Evolutionary conservation across 108 stramenopile species (phyloP).

Genomic region (Pseudonitzschia delicatissima): DNA sequence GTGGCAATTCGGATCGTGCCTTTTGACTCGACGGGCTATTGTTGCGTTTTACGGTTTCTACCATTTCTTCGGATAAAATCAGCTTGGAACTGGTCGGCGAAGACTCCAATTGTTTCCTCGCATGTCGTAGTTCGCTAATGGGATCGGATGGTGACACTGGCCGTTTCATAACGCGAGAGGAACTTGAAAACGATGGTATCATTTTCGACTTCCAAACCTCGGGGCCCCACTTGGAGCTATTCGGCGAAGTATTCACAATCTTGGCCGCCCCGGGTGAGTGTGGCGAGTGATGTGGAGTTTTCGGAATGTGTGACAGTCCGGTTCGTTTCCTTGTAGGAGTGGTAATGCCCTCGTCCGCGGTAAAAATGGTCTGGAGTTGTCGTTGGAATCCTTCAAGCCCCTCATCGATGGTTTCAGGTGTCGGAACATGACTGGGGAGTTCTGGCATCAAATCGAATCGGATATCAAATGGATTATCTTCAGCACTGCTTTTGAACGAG

Average conservation of each 20-base stretch:
- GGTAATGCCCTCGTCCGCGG: background rate
- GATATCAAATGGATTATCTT: background rate
- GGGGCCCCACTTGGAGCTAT: background rate
- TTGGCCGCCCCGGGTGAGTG: background rate
- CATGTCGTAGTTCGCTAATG: background rate
- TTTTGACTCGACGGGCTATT: background rate
- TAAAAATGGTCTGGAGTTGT: background rate
- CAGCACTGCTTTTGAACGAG: background rate
- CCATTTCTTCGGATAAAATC: background rate
- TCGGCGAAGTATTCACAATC: background rate
- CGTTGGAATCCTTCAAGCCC: background rate
- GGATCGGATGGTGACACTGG: background rate
- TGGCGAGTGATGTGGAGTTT: background rate
- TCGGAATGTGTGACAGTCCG: background rate
- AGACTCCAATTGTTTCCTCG: no score
- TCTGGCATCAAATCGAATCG: background rate
- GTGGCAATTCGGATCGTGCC: background rate
- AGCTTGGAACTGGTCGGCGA: no score
- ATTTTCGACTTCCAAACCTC: conserved; percentile 4
- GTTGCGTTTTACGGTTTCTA: background rate
- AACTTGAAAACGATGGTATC: no score
- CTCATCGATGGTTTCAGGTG: conserved; percentile 2
- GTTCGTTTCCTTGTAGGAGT: background rate
- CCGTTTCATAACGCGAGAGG: background rate
- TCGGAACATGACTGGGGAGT: conserved; percentile 5